Conservation (phyloP, 768 basidiomycete genomes). For the Tylopilus balloui region DNA sequence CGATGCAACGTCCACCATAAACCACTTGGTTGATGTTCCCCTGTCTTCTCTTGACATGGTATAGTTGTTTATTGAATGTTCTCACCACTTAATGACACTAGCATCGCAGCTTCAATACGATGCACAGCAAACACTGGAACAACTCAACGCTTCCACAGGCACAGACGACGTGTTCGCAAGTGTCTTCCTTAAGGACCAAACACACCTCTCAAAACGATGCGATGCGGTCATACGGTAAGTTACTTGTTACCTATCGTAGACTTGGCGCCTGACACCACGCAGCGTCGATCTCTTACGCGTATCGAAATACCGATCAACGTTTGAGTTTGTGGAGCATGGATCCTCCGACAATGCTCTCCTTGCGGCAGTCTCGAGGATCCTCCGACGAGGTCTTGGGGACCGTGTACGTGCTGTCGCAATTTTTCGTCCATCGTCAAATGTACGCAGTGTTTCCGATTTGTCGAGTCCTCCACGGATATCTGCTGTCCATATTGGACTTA, state of each 20-base stretch:
- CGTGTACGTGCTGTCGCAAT: conserved; percentile 64
- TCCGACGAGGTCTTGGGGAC: conserved; percentile 68
- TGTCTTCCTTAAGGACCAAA: conserved; percentile 70
- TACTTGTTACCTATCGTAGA: not conserved
- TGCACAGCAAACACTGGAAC: conserved; percentile 66
- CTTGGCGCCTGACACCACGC: not conserved
- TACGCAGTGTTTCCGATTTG: conserved; percentile 48
- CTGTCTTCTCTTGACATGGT: conserved; percentile 76
- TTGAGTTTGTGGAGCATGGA: conserved; percentile 49
- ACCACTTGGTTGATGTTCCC: conserved; percentile 74
- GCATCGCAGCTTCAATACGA: conserved; percentile 65
- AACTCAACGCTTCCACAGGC: conserved; percentile 45
- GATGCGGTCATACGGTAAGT: conserved; percentile 66
- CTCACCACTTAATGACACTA: not conserved
- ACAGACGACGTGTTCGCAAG: conserved; percentile 61
- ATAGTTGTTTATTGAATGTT: conserved; percentile 15
- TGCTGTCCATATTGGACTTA: conserved; percentile 65
- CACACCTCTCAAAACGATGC: conserved; percentile 61
- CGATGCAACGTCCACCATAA: conserved; percentile 71
- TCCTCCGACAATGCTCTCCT: conserved; percentile 55
- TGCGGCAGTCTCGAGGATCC: conserved; percentile 43
- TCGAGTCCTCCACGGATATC: conserved; percentile 48
- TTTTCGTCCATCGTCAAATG: conserved; percentile 46
- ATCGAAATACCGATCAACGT: conserved; percentile 39
- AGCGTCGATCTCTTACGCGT: conserved; percentile 48